Evolutionary conservation across 2,329 filamentous ascomycete genomes (phyloP).

Genomic region (Fusarium hainanense): DNA sequence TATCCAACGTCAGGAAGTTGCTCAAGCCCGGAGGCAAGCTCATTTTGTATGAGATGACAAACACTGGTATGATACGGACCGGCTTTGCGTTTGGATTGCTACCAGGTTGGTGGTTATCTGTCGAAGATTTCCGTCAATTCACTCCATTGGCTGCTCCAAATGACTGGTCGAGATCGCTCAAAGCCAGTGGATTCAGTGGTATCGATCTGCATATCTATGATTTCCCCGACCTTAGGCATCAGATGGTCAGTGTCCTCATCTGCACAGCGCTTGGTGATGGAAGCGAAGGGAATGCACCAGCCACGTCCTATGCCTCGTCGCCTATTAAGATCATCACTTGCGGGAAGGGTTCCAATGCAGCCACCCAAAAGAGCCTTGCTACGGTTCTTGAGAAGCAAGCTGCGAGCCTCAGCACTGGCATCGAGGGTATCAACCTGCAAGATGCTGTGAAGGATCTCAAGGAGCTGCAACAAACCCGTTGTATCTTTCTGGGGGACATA

Average conservation of each 20-base stretch:
- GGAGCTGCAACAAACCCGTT: not conserved
- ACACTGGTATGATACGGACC: not conserved
- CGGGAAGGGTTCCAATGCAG: not conserved
- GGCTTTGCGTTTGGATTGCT: constrained; percentile 3
- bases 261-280: constrained; percentile 2
- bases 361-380: not conserved
- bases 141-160: constrained; percentile 4
- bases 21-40: constrained; percentile 13
- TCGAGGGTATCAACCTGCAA: not conserved
- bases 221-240: constrained; percentile 4
- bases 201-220: constrained; percentile 8
- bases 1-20: not conserved
- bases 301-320: not conserved
- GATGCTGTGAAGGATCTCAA: not conserved
- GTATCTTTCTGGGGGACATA: not conserved
- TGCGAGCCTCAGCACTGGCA: not conserved
- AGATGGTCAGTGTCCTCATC: constrained; percentile 11
- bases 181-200: constrained; percentile 4
- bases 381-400: not conserved
- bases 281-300: not conserved
- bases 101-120: constrained; percentile 3
- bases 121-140: not conserved
- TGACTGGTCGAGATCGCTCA: not conserved
- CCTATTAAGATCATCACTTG: not conserved
- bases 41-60: constrained; percentile 9